These are phyloP conservation scores for Candida maris DNA, from an alignment of 805 yeast genomes.

Conservation along the genomic window DNA sequence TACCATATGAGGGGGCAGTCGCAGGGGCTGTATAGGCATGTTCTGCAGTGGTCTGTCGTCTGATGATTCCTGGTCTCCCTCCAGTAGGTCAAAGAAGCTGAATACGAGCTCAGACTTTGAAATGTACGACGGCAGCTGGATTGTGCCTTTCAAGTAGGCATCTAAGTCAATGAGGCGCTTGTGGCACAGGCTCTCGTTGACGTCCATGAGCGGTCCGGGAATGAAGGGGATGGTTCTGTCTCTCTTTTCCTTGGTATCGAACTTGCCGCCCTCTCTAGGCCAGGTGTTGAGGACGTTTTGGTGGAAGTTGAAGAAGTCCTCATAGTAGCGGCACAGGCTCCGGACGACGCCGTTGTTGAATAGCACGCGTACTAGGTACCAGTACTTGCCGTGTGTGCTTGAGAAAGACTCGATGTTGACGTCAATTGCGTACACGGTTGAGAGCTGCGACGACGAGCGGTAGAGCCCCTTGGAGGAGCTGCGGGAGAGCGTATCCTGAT, in stretches of 20 bases:
- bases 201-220: constrained; percentile 93
- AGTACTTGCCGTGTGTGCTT: constrained; percentile 80
- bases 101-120: constrained; percentile 66
- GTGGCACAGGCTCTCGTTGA: constrained; percentile 66
- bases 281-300: constrained; percentile 75
- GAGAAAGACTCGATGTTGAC: constrained; percentile 80
- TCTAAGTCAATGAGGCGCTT: constrained; percentile 53
- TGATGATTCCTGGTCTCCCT: constrained; percentile 54
- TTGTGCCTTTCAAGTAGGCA: constrained; percentile 48
- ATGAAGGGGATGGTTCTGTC: constrained; percentile 85
- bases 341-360: constrained; percentile 66
- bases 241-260: constrained; percentile 66
- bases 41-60: constrained; percentile 15
- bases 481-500: constrained; percentile 11
- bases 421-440: constrained; percentile 38
- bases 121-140: constrained; percentile 72
- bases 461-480: constrained; percentile 10
- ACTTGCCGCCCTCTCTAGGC: constrained; percentile 89
- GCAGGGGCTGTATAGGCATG: constrained; percentile 24
- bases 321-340: constrained; percentile 82
- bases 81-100: constrained; percentile 62
- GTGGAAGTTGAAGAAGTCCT: constrained; percentile 94
- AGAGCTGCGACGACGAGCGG: constrained; percentile 9
- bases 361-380: constrained; percentile 73
- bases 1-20: constrained; percentile 30